Evolutionary conservation across 176 grass and related monocot genomes (phyloP).

Genomic region (Rhipidocladum racemiflorum): DNA sequence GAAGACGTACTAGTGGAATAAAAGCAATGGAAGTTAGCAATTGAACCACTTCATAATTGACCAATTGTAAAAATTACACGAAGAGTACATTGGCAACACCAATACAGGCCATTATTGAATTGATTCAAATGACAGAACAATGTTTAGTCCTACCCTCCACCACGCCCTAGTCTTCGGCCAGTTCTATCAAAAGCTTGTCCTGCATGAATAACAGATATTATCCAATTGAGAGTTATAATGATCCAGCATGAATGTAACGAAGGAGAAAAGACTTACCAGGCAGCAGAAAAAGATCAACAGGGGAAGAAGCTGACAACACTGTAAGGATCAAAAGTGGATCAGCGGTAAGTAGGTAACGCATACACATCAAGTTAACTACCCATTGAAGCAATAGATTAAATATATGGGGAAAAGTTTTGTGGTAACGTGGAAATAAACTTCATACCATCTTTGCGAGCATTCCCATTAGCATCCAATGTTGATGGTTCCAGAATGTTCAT

Average conservation of each 20-base stretch:
- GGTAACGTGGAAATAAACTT: slow-evolving; percentile 3
- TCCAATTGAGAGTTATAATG: not conserved
- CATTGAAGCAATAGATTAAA: not conserved
- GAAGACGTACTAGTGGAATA: not conserved
- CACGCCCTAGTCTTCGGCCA: slow-evolving; percentile 78
- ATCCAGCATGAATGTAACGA: not conserved
- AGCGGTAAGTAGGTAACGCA: not conserved
- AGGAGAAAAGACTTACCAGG: slow-evolving; percentile 53
- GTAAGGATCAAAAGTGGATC: slow-evolving; percentile 37
- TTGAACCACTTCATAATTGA: not conserved
- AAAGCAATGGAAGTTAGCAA: slow-evolving; percentile 6
- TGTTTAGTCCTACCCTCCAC: slow-evolving; percentile 70
- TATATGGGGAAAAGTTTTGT: not conserved
- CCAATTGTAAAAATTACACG: slow-evolving; percentile 1
- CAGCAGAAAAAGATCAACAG: slow-evolving; percentile 74
- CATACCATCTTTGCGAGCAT: slow-evolving; percentile 72
- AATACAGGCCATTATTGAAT: not conserved
- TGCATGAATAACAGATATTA: slow-evolving; percentile 41
- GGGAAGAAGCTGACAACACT: slow-evolving; percentile 70
- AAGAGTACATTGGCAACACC: slow-evolving; percentile 14
- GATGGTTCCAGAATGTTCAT: slow-evolving; percentile 96
- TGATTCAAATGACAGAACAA: slow-evolving; percentile 2
- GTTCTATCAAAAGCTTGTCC: slow-evolving; percentile 91
- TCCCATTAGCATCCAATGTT: slow-evolving; percentile 53
- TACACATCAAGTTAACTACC: slow-evolving; percentile 12